phyloP scores from a whole-genome alignment of 1,284 basidiomycete genomes.

The Sanghuangporus sanghuang region DNA sequence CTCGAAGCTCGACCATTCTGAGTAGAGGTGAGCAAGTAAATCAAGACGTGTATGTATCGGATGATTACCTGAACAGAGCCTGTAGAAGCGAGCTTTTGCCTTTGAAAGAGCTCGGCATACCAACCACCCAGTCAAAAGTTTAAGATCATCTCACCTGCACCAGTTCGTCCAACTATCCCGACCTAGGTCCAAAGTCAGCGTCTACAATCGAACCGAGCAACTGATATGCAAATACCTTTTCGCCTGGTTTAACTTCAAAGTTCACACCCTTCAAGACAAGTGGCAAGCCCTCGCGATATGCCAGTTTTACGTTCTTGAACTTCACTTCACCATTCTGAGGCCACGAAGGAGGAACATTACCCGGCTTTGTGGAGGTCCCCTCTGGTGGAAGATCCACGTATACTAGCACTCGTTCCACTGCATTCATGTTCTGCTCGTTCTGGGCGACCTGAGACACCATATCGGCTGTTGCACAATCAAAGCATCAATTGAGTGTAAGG shows the following conservation, averaged over 20 bases:
- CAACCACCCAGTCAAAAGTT: neutral
- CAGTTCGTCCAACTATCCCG: constrained; percentile 72
- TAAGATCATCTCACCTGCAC: constrained; percentile 43
- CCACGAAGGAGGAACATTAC: constrained; percentile 61
- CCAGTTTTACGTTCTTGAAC: constrained; percentile 59
- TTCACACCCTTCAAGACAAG: constrained; percentile 65
- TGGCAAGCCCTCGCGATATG: constrained; percentile 70
- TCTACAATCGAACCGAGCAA: neutral
- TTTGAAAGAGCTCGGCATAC: constrained; percentile 19
- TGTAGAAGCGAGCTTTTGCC: constrained; percentile 77
- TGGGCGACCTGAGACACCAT: constrained; percentile 53
- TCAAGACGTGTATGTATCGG: neutral
- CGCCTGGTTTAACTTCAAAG: constrained; percentile 60
- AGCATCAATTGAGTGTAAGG: neutral
- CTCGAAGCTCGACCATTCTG: constrained; percentile 60
- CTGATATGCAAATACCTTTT: constrained; percentile 43
- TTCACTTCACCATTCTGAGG: constrained; percentile 55
- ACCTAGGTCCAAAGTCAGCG: constrained; percentile 33
- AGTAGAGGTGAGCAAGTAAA: constrained; percentile 21
- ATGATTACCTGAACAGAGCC: constrained; percentile 56
- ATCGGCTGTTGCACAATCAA: constrained; percentile 34
- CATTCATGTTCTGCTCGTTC: constrained; percentile 70
- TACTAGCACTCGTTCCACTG: constrained; percentile 60
- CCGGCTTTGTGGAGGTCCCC: constrained; percentile 34
- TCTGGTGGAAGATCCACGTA: constrained; percentile 52